Base-by-base conservation (phyloP, 2,329 filamentous ascomycete species). In the Chlorencoelia australis region DNA sequence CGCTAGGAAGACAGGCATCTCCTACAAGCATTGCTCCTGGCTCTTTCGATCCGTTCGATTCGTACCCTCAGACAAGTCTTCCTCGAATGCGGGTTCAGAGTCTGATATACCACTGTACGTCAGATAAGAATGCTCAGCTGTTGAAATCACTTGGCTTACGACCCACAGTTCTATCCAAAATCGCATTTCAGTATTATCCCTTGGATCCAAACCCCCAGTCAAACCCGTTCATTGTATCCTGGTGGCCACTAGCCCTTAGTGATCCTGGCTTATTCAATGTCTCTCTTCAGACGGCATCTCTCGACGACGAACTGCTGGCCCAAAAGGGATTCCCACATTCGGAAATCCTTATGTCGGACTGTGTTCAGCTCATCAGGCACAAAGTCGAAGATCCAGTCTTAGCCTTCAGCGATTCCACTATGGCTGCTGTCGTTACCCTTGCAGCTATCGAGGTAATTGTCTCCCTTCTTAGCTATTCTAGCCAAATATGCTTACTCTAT, bases 181-280 rank as follows among this genome's bases (percentile, higher is more conserved):
- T 76, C 30, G 69, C 71, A 0, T 75, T 75, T 33, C 66, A 74
- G 43, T 75, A 75, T 46, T 75, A 75, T 45, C 72, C 71, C 1
- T 57, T 74, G 14, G 72, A 75, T 34, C 55, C 72, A 6, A 64
- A 60, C 41, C 48, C 61, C n/a, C 52, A 53, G 0, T 70, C 71
- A 6, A 75, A 75, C 44, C 71, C 71, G 0, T 75, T 75, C 41
- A 55, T 75, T 13, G 56, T 73, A 5, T 73, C 69, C 0, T 75
- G 72, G 72, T 75, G 72, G 71, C 72, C 72, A 0, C 58, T 69
- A 1, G 70, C 71, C 1, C 59, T 75, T 0, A 64, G 59, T 0
- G 71, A 75, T 37, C 68, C 71, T 0, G 69, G 69, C 4, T 46
- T 75, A 1, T 75, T 75, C 36, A 69, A 75, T 44, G 70, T 75